Evolutionary conservation across 1,284 basidiomycete genomes (phyloP).

Genomic region (Rhodotorula sp.): DNA sequence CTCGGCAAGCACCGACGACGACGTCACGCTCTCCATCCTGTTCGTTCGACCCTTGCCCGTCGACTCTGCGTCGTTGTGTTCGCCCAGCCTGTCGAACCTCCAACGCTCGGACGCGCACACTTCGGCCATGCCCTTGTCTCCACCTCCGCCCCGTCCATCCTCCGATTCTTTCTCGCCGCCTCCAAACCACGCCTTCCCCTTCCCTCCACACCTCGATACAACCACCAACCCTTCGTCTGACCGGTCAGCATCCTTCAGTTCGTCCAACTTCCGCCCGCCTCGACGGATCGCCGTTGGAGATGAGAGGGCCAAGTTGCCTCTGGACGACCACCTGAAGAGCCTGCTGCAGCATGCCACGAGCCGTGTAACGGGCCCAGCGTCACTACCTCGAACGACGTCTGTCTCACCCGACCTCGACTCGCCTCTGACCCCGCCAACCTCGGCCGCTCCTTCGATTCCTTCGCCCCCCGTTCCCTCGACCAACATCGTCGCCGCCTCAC

Average conservation of each 20-base stretch:
- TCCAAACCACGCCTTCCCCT: neutral
- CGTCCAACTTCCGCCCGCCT: neutral
- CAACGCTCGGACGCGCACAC: neutral
- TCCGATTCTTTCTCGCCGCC: neutral
- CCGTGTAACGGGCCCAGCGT: neutral
- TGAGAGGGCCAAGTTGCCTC: slow-evolving; percentile 5
- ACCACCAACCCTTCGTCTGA: neutral
- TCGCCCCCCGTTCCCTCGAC: neutral
- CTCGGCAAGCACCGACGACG: neutral
- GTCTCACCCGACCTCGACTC: neutral
- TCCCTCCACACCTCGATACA: neutral
- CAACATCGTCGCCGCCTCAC: neutral
- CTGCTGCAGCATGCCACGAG: slow-evolving; percentile 10
- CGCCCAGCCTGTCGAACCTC: neutral
- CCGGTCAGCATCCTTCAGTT: slow-evolving; percentile 7
- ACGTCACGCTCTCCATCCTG: neutral
- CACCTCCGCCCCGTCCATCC: neutral
- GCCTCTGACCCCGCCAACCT: neutral
- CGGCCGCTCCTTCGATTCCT: neutral
- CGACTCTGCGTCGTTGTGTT: neutral
- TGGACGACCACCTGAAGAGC: neutral
- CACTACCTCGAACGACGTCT: neutral
- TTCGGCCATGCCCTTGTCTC: neutral
- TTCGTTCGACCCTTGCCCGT: neutral
- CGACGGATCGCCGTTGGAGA: neutral